A percentile compares a stretch with the other conserved stretches of the same genome.
phyloP scores from a whole-genome alignment of 352 stramenopile genomes.

The Globisporangium polare region DNA sequence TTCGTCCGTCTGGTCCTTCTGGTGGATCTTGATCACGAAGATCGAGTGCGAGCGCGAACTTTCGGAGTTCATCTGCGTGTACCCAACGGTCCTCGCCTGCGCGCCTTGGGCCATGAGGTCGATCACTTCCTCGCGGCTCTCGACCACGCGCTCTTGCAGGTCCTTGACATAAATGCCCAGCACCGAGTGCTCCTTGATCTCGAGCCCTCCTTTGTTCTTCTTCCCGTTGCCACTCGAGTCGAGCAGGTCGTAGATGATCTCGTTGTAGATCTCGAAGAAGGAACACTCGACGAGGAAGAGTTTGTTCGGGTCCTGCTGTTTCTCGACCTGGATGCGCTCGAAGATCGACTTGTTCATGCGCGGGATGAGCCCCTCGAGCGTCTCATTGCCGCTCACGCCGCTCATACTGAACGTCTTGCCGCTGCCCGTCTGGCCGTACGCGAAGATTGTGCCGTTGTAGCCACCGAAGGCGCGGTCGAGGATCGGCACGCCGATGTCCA shows the following conservation, averaged over 20 bases:
- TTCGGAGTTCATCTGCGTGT: slow-evolving; percentile 93
- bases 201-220: slow-evolving; percentile 84
- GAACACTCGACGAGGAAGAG: slow-evolving; percentile 90
- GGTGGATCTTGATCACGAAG: slow-evolving; percentile 95
- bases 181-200: slow-evolving; percentile 93
- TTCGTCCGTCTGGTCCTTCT: slow-evolving; percentile 86
- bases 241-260: slow-evolving; percentile 94
- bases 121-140: slow-evolving; percentile 81
- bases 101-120: slow-evolving; percentile 76
- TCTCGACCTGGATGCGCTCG: slow-evolving; percentile 65
- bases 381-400: slow-evolving; percentile 53
- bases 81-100: slow-evolving; percentile 64
- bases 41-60: slow-evolving; percentile 93
- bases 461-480: slow-evolving; percentile 80
- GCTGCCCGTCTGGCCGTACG: slow-evolving; percentile 85
- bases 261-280: slow-evolving; percentile 97
- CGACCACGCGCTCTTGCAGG: slow-evolving; percentile 85
- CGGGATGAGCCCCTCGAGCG: slow-evolving; percentile 87
- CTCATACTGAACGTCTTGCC: slow-evolving; percentile 90
- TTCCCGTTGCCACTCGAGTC: slow-evolving; percentile 83
- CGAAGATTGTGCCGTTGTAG: slow-evolving; percentile 91
- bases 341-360: slow-evolving; percentile 91
- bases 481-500: slow-evolving; percentile 74
- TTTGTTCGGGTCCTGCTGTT: slow-evolving; percentile 63
- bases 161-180: slow-evolving; percentile 94